phyloP scores from a whole-genome alignment of 768 basidiomycete genomes.

The Pleurotus cornucopiae region DNA sequence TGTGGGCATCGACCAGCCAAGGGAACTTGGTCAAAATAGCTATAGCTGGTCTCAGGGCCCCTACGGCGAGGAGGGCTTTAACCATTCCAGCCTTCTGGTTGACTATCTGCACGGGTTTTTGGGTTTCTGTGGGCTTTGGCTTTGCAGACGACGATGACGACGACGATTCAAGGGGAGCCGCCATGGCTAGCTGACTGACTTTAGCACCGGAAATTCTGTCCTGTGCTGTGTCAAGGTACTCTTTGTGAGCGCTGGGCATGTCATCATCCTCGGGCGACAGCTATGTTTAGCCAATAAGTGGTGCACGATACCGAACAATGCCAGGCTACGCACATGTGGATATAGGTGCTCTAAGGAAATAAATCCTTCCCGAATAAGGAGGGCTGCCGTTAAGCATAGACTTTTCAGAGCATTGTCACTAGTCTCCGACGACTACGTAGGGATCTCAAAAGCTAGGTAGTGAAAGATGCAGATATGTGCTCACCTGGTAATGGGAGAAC shows the following conservation, averaged over 20 bases:
- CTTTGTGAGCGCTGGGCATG: slow-evolving; percentile 64
- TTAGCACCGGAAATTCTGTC: slow-evolving; percentile 66
- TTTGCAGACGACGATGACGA: slow-evolving; percentile 27
- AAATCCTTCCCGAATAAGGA: slow-evolving; percentile 88
- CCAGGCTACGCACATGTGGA: slow-evolving; percentile 66
- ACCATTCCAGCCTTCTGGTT: slow-evolving; percentile 84
- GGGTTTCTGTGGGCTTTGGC: slow-evolving; percentile 37
- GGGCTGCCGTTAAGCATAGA: slow-evolving; percentile 77
- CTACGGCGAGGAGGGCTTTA: slow-evolving; percentile 78
- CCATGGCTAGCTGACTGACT: slow-evolving; percentile 77
- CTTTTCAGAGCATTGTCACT: slow-evolving; percentile 62
- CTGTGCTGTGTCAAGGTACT: slow-evolving; percentile 61
- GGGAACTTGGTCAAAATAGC: slow-evolving; percentile 79
- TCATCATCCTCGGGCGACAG: slow-evolving; percentile 71
- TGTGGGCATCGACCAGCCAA: slow-evolving; percentile 78
- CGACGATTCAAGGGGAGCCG: slow-evolving; percentile 69
- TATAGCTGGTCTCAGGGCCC: slow-evolving; percentile 74
- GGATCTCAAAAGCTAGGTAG: slow-evolving; percentile 9
- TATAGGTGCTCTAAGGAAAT: slow-evolving; percentile 85
- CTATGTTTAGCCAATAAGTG: slow-evolving; percentile 33
- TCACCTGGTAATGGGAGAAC: slow-evolving; percentile 74
- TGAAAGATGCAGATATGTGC: slow-evolving; percentile 17
- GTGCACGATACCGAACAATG: neutral
- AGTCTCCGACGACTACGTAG: slow-evolving; percentile 47
- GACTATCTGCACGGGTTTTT: slow-evolving; percentile 29